Base-by-base conservation (phyloP, 2,329 filamentous ascomycete genomes). In the Phialocephala sp. region DNA sequence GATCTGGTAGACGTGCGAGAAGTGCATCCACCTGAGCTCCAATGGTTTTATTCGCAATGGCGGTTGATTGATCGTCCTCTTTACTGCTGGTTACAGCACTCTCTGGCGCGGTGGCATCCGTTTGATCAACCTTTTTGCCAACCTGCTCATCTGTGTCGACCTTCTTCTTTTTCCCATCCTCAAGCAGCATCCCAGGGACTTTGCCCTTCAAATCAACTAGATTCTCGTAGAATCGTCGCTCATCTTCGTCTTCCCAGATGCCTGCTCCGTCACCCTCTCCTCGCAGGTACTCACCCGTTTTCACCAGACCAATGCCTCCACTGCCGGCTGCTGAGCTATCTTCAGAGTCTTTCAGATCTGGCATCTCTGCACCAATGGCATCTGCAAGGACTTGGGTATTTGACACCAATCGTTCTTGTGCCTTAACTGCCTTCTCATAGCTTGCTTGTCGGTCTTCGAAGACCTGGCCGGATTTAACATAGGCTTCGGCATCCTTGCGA, bases 221-320 rank as follows among this genome's bases (percentile, higher is more conserved):
- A 70, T 97, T 98, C 81, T 99, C 95, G 79, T 99, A 99, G 77
- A 99, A 99, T 67, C 95, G 91, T 66, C 95, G 89, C 79, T 99
- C 94, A 62, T 99, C 95, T 75, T 99, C 95, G 73, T 99, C 95
- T 80, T 97, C 94, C 95, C 95, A 99, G 68, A 99, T 98, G 0
- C 95, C 95, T 27, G 94, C 87, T 22, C 93, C 94, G 66, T 98
- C 94, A 24, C 90, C 91, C 76, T 96, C 92, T 14, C 93, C 94
- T 43, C 93, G 91, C 45, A 98, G 83, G 74, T 97, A 98, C 72
- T 98, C 94, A 0, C 93, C 92, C 12, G 94, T 91, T 80, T 97
- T 98, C 72, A 98, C 91, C 45, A 98, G 86, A 39, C 95, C 95
- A 72, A 99, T 97, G 1, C 91, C 90, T 61, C 92, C 89, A 74